Evolutionary conservation across 192 early-diverging fungal genomes (phyloP), one percentile per base, ranked within the genome.

Genomic region (Physocladia obscura): DNA sequence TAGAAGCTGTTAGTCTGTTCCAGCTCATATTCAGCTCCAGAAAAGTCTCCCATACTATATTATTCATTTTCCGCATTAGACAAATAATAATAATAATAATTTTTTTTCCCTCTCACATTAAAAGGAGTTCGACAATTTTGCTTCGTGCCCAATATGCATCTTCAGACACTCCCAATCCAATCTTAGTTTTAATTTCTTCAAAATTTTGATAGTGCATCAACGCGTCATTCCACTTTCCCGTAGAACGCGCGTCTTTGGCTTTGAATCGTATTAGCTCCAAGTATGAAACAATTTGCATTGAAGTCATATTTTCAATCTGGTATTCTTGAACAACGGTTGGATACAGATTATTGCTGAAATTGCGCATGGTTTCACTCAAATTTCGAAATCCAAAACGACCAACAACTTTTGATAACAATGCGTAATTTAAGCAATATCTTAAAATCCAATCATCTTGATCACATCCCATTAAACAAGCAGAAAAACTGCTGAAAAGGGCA

Each of bases 11-110:
- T 6, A 1, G 30, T 51, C 22, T 51, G 62, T 26, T 65, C 62
- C n/a, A 44, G 17, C 26, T 65, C 62, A 26, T 65, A 65, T 2
- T 65, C 62, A 3, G 49, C 62, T 21, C 62, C 62, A 49, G 62
- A 65, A 51, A 65, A 65, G 8, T 65, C 62, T 11, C 62, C 62
- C 8, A 65, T 27, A 5, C 62, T 65, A 32, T 27, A 48, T 19
- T 29, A 47, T 47, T 50, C 13, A 38, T n/a, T n/a, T n/a, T n/a
- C n/a, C 17, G 17, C 17, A 48, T n/a, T 1, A 1, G 22, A 2
- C 1, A 2, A 48, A 48, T 2, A 48, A 55, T 24, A 55, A 55
- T 15, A 0, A 55, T 2, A 55, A 15, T 2, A 19, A 55, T 24
- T 15, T 21, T 21, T 55, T 54, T 44, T 8, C 40, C 11, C 40